phyloP scores from a whole-genome alignment of 2,329 filamentous ascomycete genomes.

The Phaeophleospora eucalypticola region DNA sequence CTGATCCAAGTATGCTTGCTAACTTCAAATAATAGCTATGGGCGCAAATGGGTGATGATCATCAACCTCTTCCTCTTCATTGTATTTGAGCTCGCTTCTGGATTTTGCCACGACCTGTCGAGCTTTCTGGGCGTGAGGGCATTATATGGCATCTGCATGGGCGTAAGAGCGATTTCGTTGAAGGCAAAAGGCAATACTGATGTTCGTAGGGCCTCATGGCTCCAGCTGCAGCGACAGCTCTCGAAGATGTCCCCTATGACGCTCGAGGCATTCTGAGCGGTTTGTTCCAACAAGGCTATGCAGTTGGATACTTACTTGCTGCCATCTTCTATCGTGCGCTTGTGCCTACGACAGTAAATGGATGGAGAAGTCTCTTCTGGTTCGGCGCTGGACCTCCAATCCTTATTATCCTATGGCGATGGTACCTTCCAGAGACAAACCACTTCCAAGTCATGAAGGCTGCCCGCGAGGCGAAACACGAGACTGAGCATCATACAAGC shows the following conservation, averaged over 20 bases:
- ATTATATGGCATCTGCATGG: constrained; percentile 62
- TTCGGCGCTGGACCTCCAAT: constrained; percentile 78
- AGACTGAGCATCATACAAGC: constrained; percentile 59
- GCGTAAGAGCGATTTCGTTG: too few species aligned
- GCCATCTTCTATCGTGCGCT: constrained; percentile 49
- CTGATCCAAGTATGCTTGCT: too few species aligned
- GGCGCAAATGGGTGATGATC: too few species aligned
- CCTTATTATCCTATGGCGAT: constrained; percentile 73
- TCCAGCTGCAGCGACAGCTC: constrained; percentile 53
- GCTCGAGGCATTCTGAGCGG: constrained; percentile 59
- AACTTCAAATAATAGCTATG: too few species aligned
- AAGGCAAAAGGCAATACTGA: too few species aligned
- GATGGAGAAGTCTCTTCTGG: constrained; percentile 68
- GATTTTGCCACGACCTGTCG: constrained; percentile 55
- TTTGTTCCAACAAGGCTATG: constrained; percentile 61
- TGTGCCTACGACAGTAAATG: constrained; percentile 70
- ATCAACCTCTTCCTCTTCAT: too few species aligned
- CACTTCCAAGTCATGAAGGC: constrained; percentile 64
- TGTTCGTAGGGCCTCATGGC: constrained; percentile 56
- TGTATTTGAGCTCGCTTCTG: too few species aligned
- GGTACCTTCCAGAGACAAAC: constrained; percentile 74
- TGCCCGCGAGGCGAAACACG: constrained; percentile 54
- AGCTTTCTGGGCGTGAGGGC: constrained; percentile 57
- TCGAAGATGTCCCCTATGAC: constrained; percentile 58
- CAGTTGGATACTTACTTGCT: constrained; percentile 60